Conservation (phyloP, 2,329 filamentous ascomycete genomes). For the Ophioceras dolichostomum region DNA sequence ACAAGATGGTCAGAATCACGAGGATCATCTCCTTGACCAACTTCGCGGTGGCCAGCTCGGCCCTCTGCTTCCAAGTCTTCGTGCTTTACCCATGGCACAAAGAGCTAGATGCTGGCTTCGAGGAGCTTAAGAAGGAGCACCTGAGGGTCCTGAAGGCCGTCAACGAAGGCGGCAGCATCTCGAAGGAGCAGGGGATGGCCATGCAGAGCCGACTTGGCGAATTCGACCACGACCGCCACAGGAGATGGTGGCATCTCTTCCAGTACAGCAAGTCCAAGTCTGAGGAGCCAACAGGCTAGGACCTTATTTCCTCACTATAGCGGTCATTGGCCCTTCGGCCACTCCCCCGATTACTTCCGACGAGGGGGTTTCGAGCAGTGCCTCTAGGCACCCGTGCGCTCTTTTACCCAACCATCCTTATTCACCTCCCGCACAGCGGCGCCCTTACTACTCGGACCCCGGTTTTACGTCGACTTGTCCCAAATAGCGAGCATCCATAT, state of each 20-base stretch:
- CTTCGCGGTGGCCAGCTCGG: constrained; percentile 52
- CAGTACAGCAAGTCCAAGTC: no score
- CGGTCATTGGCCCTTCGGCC: neutral
- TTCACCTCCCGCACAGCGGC: neutral
- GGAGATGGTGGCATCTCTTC: neutral
- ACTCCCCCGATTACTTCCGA: neutral
- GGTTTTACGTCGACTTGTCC: no score
- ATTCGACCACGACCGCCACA: neutral
- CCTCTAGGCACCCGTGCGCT: no score
- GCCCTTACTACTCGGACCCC: no score
- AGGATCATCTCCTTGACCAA: constrained; percentile 47
- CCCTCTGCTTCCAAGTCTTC: constrained; percentile 54
- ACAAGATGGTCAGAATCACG: constrained; percentile 16
- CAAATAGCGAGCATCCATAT: no score
- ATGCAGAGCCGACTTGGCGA: neutral
- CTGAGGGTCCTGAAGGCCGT: constrained; percentile 21
- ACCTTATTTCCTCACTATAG: neutral
- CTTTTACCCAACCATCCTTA: neutral
- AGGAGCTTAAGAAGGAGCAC: constrained; percentile 46
- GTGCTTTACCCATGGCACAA: constrained; percentile 63
- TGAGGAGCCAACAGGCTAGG: neutral
- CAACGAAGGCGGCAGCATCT: neutral
- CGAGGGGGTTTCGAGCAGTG: neutral
- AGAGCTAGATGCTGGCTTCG: constrained; percentile 49
- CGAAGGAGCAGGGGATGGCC: constrained; percentile 1